Conservation (phyloP, 2,329 filamentous ascomycete genomes). For the Exophiala mesophila region DNA sequence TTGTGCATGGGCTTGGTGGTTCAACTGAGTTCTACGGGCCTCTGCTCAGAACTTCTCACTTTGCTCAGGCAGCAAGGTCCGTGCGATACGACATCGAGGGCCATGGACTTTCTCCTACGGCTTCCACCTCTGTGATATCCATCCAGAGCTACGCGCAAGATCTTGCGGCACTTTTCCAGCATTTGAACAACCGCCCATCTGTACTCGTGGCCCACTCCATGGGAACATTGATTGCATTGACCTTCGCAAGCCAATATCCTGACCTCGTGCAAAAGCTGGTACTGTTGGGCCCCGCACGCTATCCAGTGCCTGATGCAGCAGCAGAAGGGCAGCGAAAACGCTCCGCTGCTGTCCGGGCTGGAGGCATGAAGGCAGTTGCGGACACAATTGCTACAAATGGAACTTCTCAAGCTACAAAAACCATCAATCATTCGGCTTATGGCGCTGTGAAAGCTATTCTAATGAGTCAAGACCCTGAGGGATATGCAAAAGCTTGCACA, state of each 20-base stretch:
- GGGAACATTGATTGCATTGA: slow-evolving; percentile 47
- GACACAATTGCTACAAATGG: slow-evolving; percentile 36
- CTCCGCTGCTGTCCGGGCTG: slow-evolving; percentile 38
- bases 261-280: slow-evolving; percentile 42
- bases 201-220: slow-evolving; percentile 50
- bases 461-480: slow-evolving; percentile 47
- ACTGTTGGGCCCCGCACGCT: slow-evolving; percentile 45
- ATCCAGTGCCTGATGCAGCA: slow-evolving; percentile 39
- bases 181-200: slow-evolving; percentile 28
- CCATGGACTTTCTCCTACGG: slow-evolving; percentile 51
- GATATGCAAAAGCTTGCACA: slow-evolving; percentile 51
- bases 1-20: slow-evolving; percentile 54
- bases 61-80: slow-evolving; percentile 36
- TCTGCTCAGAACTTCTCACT: slow-evolving; percentile 39
- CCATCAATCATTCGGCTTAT: slow-evolving; percentile 37
- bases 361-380: slow-evolving; percentile 44
- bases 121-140: slow-evolving; percentile 39
- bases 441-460: slow-evolving; percentile 43
- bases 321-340: slow-evolving; percentile 31
- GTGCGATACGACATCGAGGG: slow-evolving; percentile 54
- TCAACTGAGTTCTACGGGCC: slow-evolving; percentile 44
- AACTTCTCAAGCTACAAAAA: slow-evolving; percentile 36
- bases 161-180: slow-evolving; percentile 36
- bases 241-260: slow-evolving; percentile 39
- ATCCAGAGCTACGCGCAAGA: slow-evolving; percentile 44